Evolutionary conservation across 305 asterid genomes (phyloP).

Genomic region (Petunia hybrid): DNA sequence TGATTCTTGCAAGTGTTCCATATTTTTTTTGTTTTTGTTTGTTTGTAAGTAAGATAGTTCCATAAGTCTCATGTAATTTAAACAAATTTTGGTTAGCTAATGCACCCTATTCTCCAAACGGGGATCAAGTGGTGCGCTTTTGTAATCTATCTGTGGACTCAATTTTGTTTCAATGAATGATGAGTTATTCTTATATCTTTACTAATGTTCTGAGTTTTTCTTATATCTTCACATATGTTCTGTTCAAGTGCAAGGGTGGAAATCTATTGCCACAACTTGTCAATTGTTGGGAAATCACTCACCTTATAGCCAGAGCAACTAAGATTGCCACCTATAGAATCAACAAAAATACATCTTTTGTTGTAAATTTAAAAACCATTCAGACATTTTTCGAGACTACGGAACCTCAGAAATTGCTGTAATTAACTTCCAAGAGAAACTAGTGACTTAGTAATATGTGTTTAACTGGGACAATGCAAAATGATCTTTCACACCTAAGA

Average conservation of each 20-base stretch:
- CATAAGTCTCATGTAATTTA: constrained; percentile 7
- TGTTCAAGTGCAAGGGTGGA: not conserved
- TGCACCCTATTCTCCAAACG: constrained; percentile 28
- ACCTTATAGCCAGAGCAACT: not conserved
- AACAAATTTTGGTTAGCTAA: constrained; percentile 10
- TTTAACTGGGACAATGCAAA: too few species aligned
- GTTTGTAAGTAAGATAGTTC: constrained; percentile 25
- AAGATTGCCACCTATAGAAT: not conserved
- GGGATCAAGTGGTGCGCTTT: constrained; percentile 21
- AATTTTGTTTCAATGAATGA: not conserved
- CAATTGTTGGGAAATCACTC: not conserved
- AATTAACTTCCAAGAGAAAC: not conserved
- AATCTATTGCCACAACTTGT: not conserved
- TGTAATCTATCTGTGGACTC: constrained; percentile 8
- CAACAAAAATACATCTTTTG: not conserved
- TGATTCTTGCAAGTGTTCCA: not conserved
- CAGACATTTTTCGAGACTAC: not conserved
- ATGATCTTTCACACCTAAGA: too few species aligned
- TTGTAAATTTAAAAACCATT: not conserved
- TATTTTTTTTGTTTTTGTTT: constrained; percentile 9
- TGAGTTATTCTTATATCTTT: not conserved
- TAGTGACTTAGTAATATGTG: not conserved
- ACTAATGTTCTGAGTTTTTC: not conserved
- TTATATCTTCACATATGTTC: not conserved
- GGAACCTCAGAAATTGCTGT: not conserved